Base-by-base conservation (phyloP, 805 yeast species). In the Ogataea haglerorum region DNA sequence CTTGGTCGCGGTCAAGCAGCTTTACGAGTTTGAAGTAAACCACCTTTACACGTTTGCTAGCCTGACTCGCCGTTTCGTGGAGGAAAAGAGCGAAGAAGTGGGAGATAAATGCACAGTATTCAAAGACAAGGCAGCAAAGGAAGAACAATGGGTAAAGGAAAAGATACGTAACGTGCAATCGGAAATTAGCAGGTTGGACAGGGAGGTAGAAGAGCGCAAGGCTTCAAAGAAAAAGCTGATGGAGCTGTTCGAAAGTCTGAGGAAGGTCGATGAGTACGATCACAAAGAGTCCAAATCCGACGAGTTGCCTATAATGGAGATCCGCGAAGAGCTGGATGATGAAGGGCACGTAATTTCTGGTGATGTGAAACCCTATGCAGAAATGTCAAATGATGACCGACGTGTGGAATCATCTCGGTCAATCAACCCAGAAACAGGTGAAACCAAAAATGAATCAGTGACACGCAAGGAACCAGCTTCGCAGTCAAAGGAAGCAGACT, bases 251-350 rank as follows among this genome's bases (percentile, higher is more conserved):
- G 51, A 56, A 6, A 45, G 41, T 18, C 34, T 39, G 43, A 43
- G 10, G 68, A 67, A 7, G 18, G 25, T 16, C 30, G 43, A 37
- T 32, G 34, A 27, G 22, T 13, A 18, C 25, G 46, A 46, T 6
- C 31, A 27, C 4, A 19, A 23, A 10, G 24, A 21, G 14, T 16
- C 30, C 14, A 18, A 51, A 16, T 76, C 67, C 3, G 80, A 74
- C 12, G 78, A 70, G 1, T 52, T 80, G 2, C 89, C 87, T 1
- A 66, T 85, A 17, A 78, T 88, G 79, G 96, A 89, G 42, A 90
- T 90, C 16, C 70, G 80, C 38, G 97, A 89, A 56, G 85, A 80
- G 38, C 60, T 90, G 27, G 96, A 89, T 60, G 96, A 86, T 1
- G 80, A 85, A n/a, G 96, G 80, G 0, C 78, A 85, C 45, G 71